Conservation (phyloP, 1,139 yeast genomes). For the Candida sp. region DNA sequence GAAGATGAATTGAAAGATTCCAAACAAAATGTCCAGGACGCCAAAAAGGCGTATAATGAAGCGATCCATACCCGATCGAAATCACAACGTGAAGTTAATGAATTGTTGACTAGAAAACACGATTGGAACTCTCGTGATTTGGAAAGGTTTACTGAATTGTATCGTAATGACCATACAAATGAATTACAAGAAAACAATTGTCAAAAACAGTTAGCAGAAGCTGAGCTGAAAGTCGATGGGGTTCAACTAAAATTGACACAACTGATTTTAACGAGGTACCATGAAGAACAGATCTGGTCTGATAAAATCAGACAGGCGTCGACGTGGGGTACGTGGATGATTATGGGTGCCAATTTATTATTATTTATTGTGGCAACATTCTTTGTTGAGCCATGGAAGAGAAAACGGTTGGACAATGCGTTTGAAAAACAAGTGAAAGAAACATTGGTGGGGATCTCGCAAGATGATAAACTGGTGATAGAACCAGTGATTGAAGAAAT, state of each 20-base stretch:
- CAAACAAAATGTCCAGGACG: slow-evolving; percentile 44
- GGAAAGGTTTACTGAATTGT: slow-evolving; percentile 78
- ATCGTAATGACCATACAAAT: slow-evolving; percentile 76
- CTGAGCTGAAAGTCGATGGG: slow-evolving; percentile 68
- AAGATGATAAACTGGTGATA: slow-evolving; percentile 7
- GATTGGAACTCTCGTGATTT: slow-evolving; percentile 77
- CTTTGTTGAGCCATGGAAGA: slow-evolving; percentile 92
- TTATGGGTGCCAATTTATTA: slow-evolving; percentile 84
- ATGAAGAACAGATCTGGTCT: slow-evolving; percentile 98
- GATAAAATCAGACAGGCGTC: slow-evolving; percentile 93
- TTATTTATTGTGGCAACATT: slow-evolving; percentile 80
- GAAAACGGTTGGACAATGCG: slow-evolving; percentile 72
- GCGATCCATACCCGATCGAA: slow-evolving; percentile 66
- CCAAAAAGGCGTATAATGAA: slow-evolving; percentile 53
- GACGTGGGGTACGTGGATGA: slow-evolving; percentile 93
- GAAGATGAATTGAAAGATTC: slow-evolving; percentile 48
- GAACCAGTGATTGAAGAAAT: slow-evolving; percentile 9
- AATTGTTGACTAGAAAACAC: slow-evolving; percentile 79
- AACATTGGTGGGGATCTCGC: slow-evolving; percentile 38
- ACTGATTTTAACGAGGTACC: slow-evolving; percentile 83
- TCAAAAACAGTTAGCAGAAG: slow-evolving; percentile 45
- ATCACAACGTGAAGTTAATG: slow-evolving; percentile 87
- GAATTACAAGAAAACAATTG: slow-evolving; percentile 59
- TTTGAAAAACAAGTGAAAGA: slow-evolving; percentile 77
- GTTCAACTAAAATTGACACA: slow-evolving; percentile 67